phyloP scores from a whole-genome alignment of 2,329 filamentous ascomycete genomes.

The Myriosclerotinia scirpicola region DNA sequence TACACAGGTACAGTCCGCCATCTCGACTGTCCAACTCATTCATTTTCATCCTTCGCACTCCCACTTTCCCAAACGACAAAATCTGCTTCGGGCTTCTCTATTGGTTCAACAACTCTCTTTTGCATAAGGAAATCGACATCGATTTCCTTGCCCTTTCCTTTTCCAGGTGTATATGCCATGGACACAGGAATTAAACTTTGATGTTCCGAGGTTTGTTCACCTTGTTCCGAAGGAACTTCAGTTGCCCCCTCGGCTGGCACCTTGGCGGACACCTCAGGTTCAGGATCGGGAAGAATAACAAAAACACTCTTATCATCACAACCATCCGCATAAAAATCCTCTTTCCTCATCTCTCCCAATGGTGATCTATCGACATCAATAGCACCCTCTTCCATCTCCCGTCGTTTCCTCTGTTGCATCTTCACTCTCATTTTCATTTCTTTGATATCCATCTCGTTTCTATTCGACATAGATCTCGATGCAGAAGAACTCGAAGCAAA shows the following conservation, averaged over 20 bases:
- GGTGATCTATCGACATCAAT: constrained; percentile 65
- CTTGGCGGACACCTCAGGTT: constrained; percentile 38
- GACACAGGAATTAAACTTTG: neutral
- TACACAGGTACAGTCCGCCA: neutral
- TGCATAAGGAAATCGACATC: constrained; percentile 44
- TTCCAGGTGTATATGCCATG: neutral
- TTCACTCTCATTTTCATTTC: constrained; percentile 41
- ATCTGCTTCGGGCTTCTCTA: constrained; percentile 59
- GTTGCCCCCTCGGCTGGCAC: constrained; percentile 36
- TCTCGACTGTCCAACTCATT: neutral
- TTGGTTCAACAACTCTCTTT: constrained; percentile 50
- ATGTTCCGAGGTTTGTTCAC: neutral
- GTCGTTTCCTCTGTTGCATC: constrained; percentile 39
- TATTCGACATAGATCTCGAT: constrained; percentile 31
- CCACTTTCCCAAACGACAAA: constrained; percentile 72
- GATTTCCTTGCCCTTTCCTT: constrained; percentile 31
- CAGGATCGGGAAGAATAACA: constrained; percentile 57
- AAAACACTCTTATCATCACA: constrained; percentile 63
- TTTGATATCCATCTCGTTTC: constrained; percentile 25
- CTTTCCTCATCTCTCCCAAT: constrained; percentile 64
- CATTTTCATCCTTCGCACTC: constrained; percentile 56
- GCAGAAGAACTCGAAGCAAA: constrained; percentile 21
- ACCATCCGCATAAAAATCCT: constrained; percentile 66
- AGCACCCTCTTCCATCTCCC: constrained; percentile 53
- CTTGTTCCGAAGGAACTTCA: constrained; percentile 23